Conservation (phyloP, 2,329 filamentous ascomycete genomes). For the Hypoxylon sp. region DNA sequence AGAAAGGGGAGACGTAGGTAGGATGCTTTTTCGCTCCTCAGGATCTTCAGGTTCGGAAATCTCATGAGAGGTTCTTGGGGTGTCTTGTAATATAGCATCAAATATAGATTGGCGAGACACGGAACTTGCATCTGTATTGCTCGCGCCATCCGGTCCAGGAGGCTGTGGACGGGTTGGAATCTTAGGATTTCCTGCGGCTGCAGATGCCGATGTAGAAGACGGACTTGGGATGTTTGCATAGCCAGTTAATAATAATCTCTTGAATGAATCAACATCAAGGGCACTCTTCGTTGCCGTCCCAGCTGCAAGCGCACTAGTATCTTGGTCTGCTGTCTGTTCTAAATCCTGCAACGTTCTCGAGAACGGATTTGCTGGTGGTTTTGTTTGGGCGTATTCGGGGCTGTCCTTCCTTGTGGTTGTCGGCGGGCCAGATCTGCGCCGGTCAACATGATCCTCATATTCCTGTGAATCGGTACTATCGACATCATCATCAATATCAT, state of each 20-base stretch:
- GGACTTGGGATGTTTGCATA: slow-evolving; percentile 61
- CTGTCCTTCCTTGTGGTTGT: slow-evolving; percentile 36
- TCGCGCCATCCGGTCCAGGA: slow-evolving; percentile 60
- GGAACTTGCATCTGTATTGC: slow-evolving; percentile 71
- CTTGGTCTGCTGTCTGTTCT: slow-evolving; percentile 58
- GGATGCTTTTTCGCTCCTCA: slow-evolving; percentile 60
- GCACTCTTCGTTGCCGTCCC: slow-evolving; percentile 59
- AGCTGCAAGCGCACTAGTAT: slow-evolving; percentile 54
- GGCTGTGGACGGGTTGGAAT: slow-evolving; percentile 47
- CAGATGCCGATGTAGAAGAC: slow-evolving; percentile 50
- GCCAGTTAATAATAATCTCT: slow-evolving; percentile 81
- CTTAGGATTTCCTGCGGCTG: slow-evolving; percentile 43
- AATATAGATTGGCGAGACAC: slow-evolving; percentile 72
- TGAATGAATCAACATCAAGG: slow-evolving; percentile 84
- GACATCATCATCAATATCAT: slow-evolving; percentile 39
- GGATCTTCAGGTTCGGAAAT: slow-evolving; percentile 66
- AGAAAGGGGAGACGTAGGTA: slow-evolving; percentile 49
- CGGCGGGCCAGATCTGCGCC: slow-evolving; percentile 46
- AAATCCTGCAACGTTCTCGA: slow-evolving; percentile 69
- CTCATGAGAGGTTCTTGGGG: slow-evolving; percentile 72
- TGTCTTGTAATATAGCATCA: slow-evolving; percentile 63
- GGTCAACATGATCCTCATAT: slow-evolving; percentile 48
- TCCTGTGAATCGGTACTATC: slow-evolving; percentile 49
- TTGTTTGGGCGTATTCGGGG: slow-evolving; percentile 44
- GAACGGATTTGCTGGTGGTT: slow-evolving; percentile 68